These are phyloP conservation scores for Pulveroboletus frians DNA, from an alignment of 768 basidiomycete genomes.

Conservation along the genomic window DNA sequence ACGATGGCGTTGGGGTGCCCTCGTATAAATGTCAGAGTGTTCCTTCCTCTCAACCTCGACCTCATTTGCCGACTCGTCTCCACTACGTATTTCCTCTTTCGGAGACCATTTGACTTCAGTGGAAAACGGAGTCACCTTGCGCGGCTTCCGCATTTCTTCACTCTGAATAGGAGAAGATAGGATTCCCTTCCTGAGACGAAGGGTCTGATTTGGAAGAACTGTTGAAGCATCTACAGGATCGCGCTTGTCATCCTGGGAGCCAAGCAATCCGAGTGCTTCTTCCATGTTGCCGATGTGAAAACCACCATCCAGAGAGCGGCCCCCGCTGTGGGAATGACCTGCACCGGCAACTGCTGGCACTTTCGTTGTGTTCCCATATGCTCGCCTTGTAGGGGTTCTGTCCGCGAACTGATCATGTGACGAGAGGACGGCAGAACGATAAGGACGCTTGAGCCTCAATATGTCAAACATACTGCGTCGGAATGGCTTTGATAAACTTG, in stretches of 20 bases:
- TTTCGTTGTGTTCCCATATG: not conserved
- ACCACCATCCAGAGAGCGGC: not conserved
- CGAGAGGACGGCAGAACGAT: not conserved
- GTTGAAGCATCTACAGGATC: not conserved
- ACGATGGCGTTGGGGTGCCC: slow-evolving; percentile 14
- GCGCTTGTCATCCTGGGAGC: not conserved
- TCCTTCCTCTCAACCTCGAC: not conserved
- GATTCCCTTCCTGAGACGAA: not conserved
- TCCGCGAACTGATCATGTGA: not conserved
- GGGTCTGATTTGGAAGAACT: not conserved
- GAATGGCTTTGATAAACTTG: slow-evolving; percentile 10
- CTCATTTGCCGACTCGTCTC: not conserved
- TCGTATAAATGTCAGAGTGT: slow-evolving; percentile 11
- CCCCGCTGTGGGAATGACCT: not conserved
- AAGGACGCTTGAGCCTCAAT: slow-evolving; percentile 12
- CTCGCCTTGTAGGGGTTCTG: not conserved
- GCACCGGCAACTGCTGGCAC: not conserved
- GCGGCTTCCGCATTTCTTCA: not conserved
- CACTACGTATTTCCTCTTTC: not conserved
- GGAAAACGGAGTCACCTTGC: slow-evolving; percentile 10
- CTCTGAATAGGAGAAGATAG: not conserved
- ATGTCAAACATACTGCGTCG: slow-evolving; percentile 22
- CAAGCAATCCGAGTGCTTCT: not conserved
- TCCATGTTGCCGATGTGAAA: not conserved
- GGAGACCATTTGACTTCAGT: not conserved